Conservation (phyloP, 2,329 filamentous ascomycete species). For the Cytospora piceicola region DNA sequence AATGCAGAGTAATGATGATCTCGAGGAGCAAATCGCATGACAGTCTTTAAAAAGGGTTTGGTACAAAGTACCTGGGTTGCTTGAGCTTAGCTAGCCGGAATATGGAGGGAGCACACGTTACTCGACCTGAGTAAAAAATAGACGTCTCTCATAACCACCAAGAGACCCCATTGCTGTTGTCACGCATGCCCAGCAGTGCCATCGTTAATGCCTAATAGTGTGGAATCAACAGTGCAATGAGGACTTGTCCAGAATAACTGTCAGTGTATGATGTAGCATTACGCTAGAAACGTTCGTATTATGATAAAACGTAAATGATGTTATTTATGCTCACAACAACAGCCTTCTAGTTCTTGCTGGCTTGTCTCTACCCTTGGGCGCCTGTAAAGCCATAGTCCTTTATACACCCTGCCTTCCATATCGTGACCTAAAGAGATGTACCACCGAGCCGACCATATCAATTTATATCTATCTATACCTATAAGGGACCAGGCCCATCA, state of each 20-base stretch:
- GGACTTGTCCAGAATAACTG: too few species aligned
- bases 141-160: neutral
- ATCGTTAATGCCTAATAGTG: neutral
- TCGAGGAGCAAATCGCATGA: constrained; percentile 1
- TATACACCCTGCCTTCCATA: too few species aligned
- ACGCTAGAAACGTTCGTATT: too few species aligned
- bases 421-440: too few species aligned
- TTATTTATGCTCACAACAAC: too few species aligned
- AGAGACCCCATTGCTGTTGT: neutral
- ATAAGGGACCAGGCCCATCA: neutral
- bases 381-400: too few species aligned
- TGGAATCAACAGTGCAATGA: neutral
- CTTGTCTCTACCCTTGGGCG: neutral
- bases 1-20: constrained; percentile 7
- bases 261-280: too few species aligned
- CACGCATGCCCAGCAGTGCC: neutral
- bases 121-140: neutral
- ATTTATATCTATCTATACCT: neutral
- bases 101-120: neutral
- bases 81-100: constrained; percentile 10
- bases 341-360: neutral
- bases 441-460: neutral
- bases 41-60: neutral
- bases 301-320: too few species aligned
- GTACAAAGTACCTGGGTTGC: neutral